Evolutionary conservation across 495 filamentous ascomycete genomes (phyloP).

Genomic region (Penicillium paxilli): DNA sequence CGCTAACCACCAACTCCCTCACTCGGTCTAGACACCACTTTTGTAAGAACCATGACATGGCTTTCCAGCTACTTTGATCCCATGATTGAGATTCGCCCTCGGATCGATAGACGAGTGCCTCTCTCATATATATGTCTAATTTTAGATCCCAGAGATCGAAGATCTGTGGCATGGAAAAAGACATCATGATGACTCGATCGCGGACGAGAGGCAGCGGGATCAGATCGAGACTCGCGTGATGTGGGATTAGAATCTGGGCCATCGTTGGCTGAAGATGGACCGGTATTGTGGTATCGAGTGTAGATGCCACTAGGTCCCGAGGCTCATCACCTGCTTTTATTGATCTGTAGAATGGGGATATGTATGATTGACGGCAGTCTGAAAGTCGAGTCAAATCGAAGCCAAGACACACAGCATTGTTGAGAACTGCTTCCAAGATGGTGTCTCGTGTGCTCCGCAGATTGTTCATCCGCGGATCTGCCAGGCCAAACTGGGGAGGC

Average conservation of each 20-base stretch:
- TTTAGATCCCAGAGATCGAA: slow-evolving; percentile 43
- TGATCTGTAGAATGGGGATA: slow-evolving; percentile 41
- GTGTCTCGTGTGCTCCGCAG: slow-evolving; percentile 11
- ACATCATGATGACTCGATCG: slow-evolving; percentile 36
- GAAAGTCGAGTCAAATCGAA: slow-evolving; percentile 28
- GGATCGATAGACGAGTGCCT: slow-evolving; percentile 21
- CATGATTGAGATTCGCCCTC: slow-evolving; percentile 22
- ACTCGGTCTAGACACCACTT: not conserved
- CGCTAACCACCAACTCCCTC: not conserved
- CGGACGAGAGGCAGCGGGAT: slow-evolving; percentile 43
- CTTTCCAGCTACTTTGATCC: slow-evolving; percentile 41
- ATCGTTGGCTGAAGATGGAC: slow-evolving; percentile 43
- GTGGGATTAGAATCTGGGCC: slow-evolving; percentile 45
- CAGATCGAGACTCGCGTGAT: slow-evolving; percentile 44
- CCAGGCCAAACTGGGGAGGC: slow-evolving; percentile 28
- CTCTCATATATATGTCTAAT: slow-evolving; percentile 35
- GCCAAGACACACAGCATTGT: slow-evolving; percentile 38
- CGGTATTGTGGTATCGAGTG: slow-evolving; percentile 25
- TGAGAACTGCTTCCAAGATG: slow-evolving; percentile 24
- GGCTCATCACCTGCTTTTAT: slow-evolving; percentile 23
- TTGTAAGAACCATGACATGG: slow-evolving; percentile 34
- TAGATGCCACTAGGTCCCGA: slow-evolving; percentile 18
- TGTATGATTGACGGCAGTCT: slow-evolving; percentile 12
- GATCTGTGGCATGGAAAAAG: slow-evolving; percentile 26
- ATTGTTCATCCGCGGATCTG: slow-evolving; percentile 12